Conservation (phyloP, 495 filamentous ascomycete genomes). For the Trichoderma reesei region DNA sequence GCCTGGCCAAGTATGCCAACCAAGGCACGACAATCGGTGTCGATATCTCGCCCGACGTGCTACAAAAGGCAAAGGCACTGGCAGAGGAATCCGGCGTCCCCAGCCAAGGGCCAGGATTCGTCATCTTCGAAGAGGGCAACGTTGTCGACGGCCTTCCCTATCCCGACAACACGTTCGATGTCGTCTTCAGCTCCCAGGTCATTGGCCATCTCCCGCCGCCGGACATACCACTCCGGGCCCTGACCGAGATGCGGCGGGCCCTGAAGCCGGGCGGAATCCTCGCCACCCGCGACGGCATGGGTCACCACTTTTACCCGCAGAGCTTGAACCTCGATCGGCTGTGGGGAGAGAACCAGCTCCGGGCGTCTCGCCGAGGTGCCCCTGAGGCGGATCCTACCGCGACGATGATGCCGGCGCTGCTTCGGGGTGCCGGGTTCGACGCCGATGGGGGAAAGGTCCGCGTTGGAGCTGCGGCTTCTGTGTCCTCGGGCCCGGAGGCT, state of each 20-base stretch:
- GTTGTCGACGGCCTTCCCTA: conserved; percentile 26
- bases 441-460: conserved; percentile 23
- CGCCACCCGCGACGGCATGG: conserved; percentile 39
- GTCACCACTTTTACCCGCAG: conserved; percentile 19
- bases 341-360: conserved; percentile 22
- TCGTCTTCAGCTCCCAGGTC: conserved; percentile 45
- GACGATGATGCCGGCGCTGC: conserved; percentile 22
- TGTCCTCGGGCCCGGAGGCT: conserved; percentile 21
- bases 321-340: conserved; percentile 21
- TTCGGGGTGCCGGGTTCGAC: conserved; percentile 26
- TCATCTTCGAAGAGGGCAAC: conserved; percentile 36
- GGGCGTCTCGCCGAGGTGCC: conserved; percentile 16
- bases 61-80: conserved; percentile 20
- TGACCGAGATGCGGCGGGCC: conserved; percentile 21
- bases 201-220: conserved; percentile 41
- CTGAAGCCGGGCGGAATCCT: conserved; percentile 37
- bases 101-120: conserved; percentile 18
- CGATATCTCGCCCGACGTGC: conserved; percentile 15
- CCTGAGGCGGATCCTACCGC: conserved; percentile 18
- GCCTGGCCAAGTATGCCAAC: conserved; percentile 37
- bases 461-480: conserved; percentile 22
- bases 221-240: conserved; percentile 14
- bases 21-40: conserved; percentile 30
- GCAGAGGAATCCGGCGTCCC: conserved; percentile 12
- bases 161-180: conserved; percentile 41